phyloP scores from a whole-genome alignment of 108 stramenopile species.

The Nitzschia putrida region DNA sequence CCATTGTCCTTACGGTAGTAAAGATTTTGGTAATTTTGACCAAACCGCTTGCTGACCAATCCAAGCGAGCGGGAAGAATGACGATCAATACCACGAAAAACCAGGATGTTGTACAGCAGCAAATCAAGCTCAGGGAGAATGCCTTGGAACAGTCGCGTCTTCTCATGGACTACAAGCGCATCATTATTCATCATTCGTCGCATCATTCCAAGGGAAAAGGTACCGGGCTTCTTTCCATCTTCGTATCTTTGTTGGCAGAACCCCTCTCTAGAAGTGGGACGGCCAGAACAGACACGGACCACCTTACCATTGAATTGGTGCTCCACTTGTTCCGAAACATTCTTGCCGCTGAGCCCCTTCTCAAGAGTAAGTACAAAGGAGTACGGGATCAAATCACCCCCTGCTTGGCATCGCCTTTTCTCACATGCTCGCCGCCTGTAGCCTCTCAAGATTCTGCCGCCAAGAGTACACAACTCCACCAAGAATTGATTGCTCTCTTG shows the following conservation, averaged over 20 bases:
- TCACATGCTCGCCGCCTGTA: slow-evolving; percentile 5
- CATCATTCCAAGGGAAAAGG: slow-evolving; percentile 42
- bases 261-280: slow-evolving; percentile 68
- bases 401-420: slow-evolving; percentile 2
- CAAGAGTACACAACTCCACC: slow-evolving; percentile 50
- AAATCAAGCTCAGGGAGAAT: slow-evolving; percentile 80
- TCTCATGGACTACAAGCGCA: slow-evolving; percentile 79
- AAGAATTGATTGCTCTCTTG: slow-evolving; percentile 69
- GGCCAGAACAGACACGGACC: slow-evolving; percentile 70
- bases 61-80: slow-evolving; percentile 68
- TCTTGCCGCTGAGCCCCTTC: slow-evolving; percentile 51
- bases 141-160: slow-evolving; percentile 73
- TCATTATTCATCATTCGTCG: slow-evolving; percentile 59
- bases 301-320: slow-evolving; percentile 84
- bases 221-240: slow-evolving; percentile 67
- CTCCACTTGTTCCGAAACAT: slow-evolving; percentile 86
- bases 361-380: slow-evolving; percentile 36
- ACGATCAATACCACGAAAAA: slow-evolving; percentile 56
- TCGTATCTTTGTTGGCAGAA: slow-evolving; percentile 80
- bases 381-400: neutral
- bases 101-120: slow-evolving; percentile 57
- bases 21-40: slow-evolving; percentile 89
- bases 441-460: slow-evolving; percentile 47
- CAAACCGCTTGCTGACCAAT: slow-evolving; percentile 76
- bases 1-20: slow-evolving; percentile 77